These are phyloP conservation scores for Candida bentonensis DNA, from an alignment of 805 yeast species.

Conservation along the genomic window DNA sequence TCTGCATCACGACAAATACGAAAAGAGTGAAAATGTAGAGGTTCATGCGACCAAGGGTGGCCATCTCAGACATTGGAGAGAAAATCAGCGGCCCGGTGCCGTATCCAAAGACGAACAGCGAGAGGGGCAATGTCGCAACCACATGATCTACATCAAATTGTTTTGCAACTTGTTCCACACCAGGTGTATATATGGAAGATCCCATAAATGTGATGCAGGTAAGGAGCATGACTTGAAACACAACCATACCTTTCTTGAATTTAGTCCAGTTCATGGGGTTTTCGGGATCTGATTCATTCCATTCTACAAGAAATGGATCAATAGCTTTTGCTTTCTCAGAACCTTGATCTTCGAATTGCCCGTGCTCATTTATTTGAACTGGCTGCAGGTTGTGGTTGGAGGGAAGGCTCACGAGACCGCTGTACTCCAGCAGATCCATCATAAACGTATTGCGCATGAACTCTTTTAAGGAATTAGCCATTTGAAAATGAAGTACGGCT, in stretches of 20 bases:
- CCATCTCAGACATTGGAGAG: constrained; percentile 41
- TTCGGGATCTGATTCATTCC: constrained; percentile 19
- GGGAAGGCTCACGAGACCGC: constrained; percentile 4
- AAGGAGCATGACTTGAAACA: constrained; percentile 28
- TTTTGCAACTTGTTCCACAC: constrained; percentile 29
- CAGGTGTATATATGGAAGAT: constrained; percentile 46
- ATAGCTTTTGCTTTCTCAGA: background rate
- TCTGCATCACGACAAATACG: constrained; percentile 36
- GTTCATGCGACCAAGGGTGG: constrained; percentile 34
- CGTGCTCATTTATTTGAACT: too few species aligned
- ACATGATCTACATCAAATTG: constrained; percentile 30
- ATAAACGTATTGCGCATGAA: constrained; percentile 6
- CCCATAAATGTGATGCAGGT: constrained; percentile 44
- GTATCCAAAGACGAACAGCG: constrained; percentile 45
- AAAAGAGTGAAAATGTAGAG: constrained; percentile 33
- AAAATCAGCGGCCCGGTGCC: constrained; percentile 45
- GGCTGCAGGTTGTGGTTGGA: constrained; percentile 4
- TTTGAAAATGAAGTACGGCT: too few species aligned
- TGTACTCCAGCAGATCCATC: constrained; percentile 6
- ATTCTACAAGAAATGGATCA: constrained; percentile 16
- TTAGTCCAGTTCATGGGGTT: constrained; percentile 46
- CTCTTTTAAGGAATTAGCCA: too few species aligned
- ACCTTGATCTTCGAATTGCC: too few species aligned
- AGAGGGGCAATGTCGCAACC: constrained; percentile 36
- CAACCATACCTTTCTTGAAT: constrained; percentile 26